Evolutionary conservation across 2,329 filamentous ascomycete species (phyloP), one percentile per base, ranked within the genome.

Genomic region (Macroventuria anomochaeta): DNA sequence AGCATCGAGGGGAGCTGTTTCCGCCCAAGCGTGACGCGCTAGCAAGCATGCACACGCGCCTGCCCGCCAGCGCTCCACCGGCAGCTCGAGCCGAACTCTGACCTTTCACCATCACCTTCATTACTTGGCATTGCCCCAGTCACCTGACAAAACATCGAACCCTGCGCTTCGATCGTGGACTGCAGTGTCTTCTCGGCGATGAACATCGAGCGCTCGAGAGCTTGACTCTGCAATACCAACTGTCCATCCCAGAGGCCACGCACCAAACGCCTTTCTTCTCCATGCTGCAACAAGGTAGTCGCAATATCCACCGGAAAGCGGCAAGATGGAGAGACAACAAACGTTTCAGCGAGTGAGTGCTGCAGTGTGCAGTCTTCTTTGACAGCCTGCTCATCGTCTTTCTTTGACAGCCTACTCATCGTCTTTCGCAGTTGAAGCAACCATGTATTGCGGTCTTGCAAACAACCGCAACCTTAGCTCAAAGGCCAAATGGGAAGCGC

Each of bases 391-490:
- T 37, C 11, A 38, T 18, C 5, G 15, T 50, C 26, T 62, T n/a
- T 21, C 29, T n/a, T 12, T 8, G 13, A 18, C 7, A 15, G 28
- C 54, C 60, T 25, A 62, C 39, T 37, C 11, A 38, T 18, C 5
- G 15, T 50, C 26, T 62, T n/a, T 21, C 29, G 15, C 40, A 84
- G 81, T 76, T 88, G 49, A 86, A 85, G 59, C 77, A 80, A 42
- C 75, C 77, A 50, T 88, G 85, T 63, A 81, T 88, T 28, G 78
- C 81, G 37, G 77, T 88, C 29, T 83, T 83, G 57, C 80, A 85
- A 39, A 73, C 78, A 40, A 81, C 81, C 8, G 71, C 86, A 13
- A 75, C 72, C 34, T 78, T 85, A 51, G 77, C 79, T 40, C 77
- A 77, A 28, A 76, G 75, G 29, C 77, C 79, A 49, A 71, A 67